These are phyloP conservation scores for Aspergillus cavernicola DNA, from an alignment of 495 filamentous ascomycete genomes.

Conservation along the genomic window DNA sequence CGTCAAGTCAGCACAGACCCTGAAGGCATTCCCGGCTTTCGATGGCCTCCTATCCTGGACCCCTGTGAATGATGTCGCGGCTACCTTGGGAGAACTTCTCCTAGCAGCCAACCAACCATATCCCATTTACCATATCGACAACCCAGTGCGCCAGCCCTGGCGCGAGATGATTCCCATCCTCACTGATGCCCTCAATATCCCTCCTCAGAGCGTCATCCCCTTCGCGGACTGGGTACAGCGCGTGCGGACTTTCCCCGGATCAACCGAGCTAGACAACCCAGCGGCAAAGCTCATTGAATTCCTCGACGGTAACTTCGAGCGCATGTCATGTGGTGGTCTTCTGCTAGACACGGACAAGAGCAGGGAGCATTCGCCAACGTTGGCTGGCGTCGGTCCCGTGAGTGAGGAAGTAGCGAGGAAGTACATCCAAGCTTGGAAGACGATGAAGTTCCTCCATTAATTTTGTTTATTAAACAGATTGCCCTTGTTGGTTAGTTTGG, in stretches of 20 bases:
- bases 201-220: constrained; percentile 29
- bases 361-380: constrained; percentile 41
- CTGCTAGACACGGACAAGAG: constrained; percentile 38
- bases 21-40: constrained; percentile 39
- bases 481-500: no score
- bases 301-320: constrained; percentile 42
- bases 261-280: constrained; percentile 40
- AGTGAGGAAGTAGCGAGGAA: constrained; percentile 32
- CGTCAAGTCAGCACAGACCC: constrained; percentile 46
- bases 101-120: constrained; percentile 21
- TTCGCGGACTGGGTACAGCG: constrained; percentile 41
- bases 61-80: constrained; percentile 44
- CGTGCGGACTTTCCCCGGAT: constrained; percentile 22
- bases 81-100: constrained; percentile 34
- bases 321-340: constrained; percentile 53
- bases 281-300: constrained; percentile 43
- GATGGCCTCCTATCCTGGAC: constrained; percentile 51
- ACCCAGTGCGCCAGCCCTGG: constrained; percentile 49
- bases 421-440: constrained; percentile 41
- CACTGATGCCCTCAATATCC: constrained; percentile 35
- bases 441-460: no score
- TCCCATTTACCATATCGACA: constrained; percentile 54
- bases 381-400: constrained; percentile 33
- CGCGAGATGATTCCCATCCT: constrained; percentile 35
- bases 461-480: no score